Base-by-base conservation (phyloP, 139 green algal genomes). In the Micractinium conductrix region DNA sequence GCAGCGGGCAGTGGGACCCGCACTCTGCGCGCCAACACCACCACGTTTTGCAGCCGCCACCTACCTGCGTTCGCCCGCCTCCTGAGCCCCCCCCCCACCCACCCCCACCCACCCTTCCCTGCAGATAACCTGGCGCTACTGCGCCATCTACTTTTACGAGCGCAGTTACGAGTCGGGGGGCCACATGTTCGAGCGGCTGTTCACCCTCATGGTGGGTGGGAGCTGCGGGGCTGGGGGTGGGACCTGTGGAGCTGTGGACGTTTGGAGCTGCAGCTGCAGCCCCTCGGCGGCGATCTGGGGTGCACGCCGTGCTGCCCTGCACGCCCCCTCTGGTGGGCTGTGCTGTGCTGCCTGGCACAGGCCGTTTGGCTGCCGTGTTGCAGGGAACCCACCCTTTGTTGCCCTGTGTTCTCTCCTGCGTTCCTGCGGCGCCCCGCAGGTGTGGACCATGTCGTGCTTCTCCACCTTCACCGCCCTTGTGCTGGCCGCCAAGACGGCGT, bases 111-210 rank as follows among this genome's bases (percentile, higher is more conserved):
- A 2, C 42, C 42, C 22, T 79, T n/a, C 6, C 58, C 37, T 44
- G 38, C 60, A 83, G 78, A 19, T 83, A 30, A 43, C 63, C 12
- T 83, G 78, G 78, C 58, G 60, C 17, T 83, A 83, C 78, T 58
- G 43, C 60, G 35, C 22, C 60, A 38, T 83, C 0, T 73, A 83
- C 60, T 83, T 83, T 38, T 83, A 83, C 60, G 78, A 83, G 60
- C 78, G 78, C 30, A 40, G 24, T 17, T 83, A 83, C 60, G 78
- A 83, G 60, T 73, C 55, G 7, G 76, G 76, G 21, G 78, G 78
- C 40, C 40, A 42, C 40, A 30, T 74, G 26, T 83, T 33, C 0
- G 78, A 83, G 40, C 53, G 30, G 16, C 40, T 83, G 5, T 83
- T 74, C 78, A 74, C 30, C 16, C 60, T 83, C 60, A 83, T 74